Evolutionary conservation across 2,329 filamentous ascomycete genomes (phyloP).

Genomic region (Curvularia verruculosa): DNA sequence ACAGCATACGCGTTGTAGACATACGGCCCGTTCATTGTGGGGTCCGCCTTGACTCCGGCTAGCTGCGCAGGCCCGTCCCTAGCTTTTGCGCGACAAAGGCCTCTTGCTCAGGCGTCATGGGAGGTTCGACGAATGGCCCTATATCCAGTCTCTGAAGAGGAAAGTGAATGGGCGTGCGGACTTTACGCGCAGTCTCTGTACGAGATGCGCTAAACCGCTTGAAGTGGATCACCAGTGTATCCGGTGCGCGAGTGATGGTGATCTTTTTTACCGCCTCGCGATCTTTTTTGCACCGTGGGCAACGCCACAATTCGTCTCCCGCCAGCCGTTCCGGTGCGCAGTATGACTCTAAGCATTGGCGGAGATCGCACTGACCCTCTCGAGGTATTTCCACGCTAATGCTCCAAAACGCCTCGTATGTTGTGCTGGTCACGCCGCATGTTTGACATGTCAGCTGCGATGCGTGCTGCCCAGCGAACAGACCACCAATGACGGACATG

Average conservation of each 20-base stretch:
- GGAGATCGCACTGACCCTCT: slow-evolving; percentile 64
- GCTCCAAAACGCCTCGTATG: slow-evolving; percentile 73
- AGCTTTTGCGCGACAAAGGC: slow-evolving; percentile 44
- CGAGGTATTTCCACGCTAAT: slow-evolving; percentile 73
- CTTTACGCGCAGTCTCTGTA: slow-evolving; percentile 67
- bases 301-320: slow-evolving; percentile 72
- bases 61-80: slow-evolving; percentile 36
- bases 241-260: slow-evolving; percentile 77
- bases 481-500: slow-evolving; percentile 75
- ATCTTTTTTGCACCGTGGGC: slow-evolving; percentile 73
- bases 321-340: slow-evolving; percentile 70
- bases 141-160: slow-evolving; percentile 73
- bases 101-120: slow-evolving; percentile 47
- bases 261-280: slow-evolving; percentile 72
- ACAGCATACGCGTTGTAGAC: slow-evolving; percentile 87
- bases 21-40: slow-evolving; percentile 63
- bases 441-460: slow-evolving; percentile 66
- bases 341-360: slow-evolving; percentile 73
- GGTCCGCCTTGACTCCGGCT: slow-evolving; percentile 47
- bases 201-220: slow-evolving; percentile 69
- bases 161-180: slow-evolving; percentile 74
- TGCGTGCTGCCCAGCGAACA: slow-evolving; percentile 77
- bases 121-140: slow-evolving; percentile 63
- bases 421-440: slow-evolving; percentile 68
- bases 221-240: slow-evolving; percentile 78